phyloP scores from a whole-genome alignment of 805 yeast species.

The Candida gorgasii region DNA sequence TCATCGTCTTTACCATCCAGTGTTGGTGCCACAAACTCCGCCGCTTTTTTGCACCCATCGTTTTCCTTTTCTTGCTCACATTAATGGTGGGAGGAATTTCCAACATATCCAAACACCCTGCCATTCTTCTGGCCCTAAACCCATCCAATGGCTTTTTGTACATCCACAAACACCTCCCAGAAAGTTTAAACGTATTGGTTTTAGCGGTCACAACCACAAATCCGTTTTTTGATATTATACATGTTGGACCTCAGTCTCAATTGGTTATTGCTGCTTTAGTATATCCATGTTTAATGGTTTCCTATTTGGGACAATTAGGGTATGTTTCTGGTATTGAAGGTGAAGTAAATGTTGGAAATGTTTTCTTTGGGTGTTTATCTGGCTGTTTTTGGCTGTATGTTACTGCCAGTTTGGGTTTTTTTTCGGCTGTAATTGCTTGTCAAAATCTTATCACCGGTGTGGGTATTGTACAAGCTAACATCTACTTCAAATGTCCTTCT shows the following conservation, averaged over 20 bases:
- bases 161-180: slow-evolving; percentile 40
- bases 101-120: slow-evolving; percentile 45
- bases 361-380: slow-evolving; percentile 53
- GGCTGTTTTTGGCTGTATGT: slow-evolving; percentile 57
- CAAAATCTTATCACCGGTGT: slow-evolving; percentile 61
- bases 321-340: too few species aligned
- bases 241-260: slow-evolving; percentile 50
- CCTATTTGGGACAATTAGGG: slow-evolving; percentile 62
- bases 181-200: slow-evolving; percentile 51
- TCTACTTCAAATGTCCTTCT: too few species aligned
- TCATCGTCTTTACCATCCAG: slow-evolving; percentile 36
- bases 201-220: slow-evolving; percentile 60
- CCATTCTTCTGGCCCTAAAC: slow-evolving; percentile 47
- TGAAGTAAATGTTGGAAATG: slow-evolving; percentile 35
- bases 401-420: slow-evolving; percentile 52
- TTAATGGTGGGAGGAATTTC: slow-evolving; percentile 47
- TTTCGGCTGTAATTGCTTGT: slow-evolving; percentile 59
- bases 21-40: slow-evolving; percentile 44
- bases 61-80: slow-evolving; percentile 51
- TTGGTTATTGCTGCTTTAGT: slow-evolving; percentile 46
- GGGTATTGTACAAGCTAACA: not conserved
- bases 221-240: slow-evolving; percentile 66
- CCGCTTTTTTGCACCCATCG: slow-evolving; percentile 53
- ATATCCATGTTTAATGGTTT: slow-evolving; percentile 53
- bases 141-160: slow-evolving; percentile 54